These are phyloP conservation scores for Pistacia vera DNA, from an alignment of 345 rosid species.

Conservation along the genomic window DNA sequence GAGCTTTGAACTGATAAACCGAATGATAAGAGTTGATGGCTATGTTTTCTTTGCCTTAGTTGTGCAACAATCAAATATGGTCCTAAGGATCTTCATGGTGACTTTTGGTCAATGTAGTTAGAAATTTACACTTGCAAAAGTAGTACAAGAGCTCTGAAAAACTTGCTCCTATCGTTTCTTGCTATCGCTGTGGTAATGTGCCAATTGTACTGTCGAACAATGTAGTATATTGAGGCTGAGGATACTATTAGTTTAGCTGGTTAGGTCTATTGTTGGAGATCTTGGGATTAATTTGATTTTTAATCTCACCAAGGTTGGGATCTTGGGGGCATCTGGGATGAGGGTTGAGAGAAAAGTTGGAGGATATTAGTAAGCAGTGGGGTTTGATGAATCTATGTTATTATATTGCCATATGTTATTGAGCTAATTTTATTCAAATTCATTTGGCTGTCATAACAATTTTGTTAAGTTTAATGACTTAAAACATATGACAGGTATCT, in stretches of 20 bases:
- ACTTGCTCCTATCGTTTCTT: neutral
- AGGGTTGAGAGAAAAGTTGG: neutral
- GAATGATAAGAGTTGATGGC: neutral
- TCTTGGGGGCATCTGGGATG: neutral
- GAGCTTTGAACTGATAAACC: neutral
- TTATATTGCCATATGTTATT: neutral
- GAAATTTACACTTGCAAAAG: neutral
- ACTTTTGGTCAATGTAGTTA: neutral
- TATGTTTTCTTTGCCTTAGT: neutral
- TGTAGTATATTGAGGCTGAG: neutral
- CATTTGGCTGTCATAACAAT: neutral
- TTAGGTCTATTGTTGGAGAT: neutral
- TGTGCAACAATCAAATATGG: conserved; percentile 4
- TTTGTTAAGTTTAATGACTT: neutral
- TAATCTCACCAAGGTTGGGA: neutral
- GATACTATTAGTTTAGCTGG: neutral
- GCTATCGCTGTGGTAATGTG: neutral
- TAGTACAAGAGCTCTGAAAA: neutral
- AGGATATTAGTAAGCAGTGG: neutral
- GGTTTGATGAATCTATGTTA: neutral
- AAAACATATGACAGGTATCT: conserved; percentile 65
- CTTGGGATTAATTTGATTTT: neutral
- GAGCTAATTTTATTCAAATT: neutral
- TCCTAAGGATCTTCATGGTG: neutral
- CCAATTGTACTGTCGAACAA: neutral